Evolutionary conservation across 1,139 yeast genomes (phyloP).

Genomic region (Candida frijolesensis): DNA sequence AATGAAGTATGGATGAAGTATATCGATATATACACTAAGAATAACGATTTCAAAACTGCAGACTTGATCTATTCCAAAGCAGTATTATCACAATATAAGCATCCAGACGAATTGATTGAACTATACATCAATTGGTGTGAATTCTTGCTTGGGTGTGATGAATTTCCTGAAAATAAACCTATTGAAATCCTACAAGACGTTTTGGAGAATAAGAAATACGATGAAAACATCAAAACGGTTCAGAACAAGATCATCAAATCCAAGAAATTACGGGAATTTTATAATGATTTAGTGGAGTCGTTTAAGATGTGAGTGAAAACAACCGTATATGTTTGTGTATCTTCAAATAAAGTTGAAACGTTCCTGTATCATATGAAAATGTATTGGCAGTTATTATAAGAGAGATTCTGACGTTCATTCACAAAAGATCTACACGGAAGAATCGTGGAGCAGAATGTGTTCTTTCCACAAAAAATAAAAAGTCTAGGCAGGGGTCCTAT

Average conservation of each 20-base stretch:
- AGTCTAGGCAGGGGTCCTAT: too few relatives aligned
- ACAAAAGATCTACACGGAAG: too few relatives aligned
- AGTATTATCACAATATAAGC: conserved; percentile 66
- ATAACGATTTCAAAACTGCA: conserved; percentile 61
- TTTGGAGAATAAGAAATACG: conserved; percentile 29
- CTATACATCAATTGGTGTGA: conserved; percentile 79
- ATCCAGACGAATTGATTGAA: conserved; percentile 64
- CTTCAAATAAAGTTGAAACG: not conserved
- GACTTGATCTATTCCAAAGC: conserved; percentile 66
- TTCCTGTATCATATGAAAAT: not conserved
- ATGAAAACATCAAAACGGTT: conserved; percentile 51
- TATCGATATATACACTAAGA: conserved; percentile 62
- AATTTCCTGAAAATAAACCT: conserved; percentile 51
- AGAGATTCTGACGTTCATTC: too few relatives aligned
- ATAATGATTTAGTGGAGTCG: conserved; percentile 73
- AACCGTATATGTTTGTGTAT: not conserved
- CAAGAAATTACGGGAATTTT: conserved; percentile 69
- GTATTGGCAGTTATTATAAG: not conserved
- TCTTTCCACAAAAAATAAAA: too few relatives aligned
- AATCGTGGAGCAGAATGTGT: too few relatives aligned
- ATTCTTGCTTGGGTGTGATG: conserved; percentile 53
- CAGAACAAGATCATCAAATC: conserved; percentile 65
- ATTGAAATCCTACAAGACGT: conserved; percentile 55
- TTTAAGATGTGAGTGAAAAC: conserved; percentile 35
- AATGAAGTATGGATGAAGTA: conserved; percentile 70